Percentiles rank a stretch among this genome's conserved stretches.
Evolutionary conservation across 768 basidiomycete species (phyloP).

Genomic region (Dioszegia hungarica): DNA sequence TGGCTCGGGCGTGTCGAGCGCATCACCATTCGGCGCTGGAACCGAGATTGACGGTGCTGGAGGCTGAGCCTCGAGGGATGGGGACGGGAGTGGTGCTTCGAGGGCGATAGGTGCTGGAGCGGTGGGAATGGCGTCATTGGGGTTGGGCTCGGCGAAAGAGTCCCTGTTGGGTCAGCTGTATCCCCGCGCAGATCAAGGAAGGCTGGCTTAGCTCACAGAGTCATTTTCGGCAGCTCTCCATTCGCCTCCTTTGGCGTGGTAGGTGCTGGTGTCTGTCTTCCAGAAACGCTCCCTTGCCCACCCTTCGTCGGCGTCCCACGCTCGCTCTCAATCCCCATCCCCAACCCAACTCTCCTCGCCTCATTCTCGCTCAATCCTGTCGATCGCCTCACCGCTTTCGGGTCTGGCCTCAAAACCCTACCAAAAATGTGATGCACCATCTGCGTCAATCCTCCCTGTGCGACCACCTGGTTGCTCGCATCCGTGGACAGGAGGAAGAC

Average conservation of each 20-base stretch:
- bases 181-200: background rate
- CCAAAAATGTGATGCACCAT: slow-evolving; percentile 97
- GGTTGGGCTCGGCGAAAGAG: slow-evolving; percentile 46
- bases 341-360: slow-evolving; percentile 20
- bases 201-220: slow-evolving; percentile 28
- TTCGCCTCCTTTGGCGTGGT: slow-evolving; percentile 12
- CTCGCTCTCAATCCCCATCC: slow-evolving; percentile 10
- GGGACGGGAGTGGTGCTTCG: slow-evolving; percentile 1
- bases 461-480: slow-evolving; percentile 92
- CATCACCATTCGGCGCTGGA: slow-evolving; percentile 42
- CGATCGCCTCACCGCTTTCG: slow-evolving; percentile 13
- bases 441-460: slow-evolving; percentile 94
- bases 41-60: slow-evolving; percentile 33
- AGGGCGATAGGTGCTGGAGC: slow-evolving; percentile 26
- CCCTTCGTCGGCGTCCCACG: slow-evolving; percentile 3
- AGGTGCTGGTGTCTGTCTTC: slow-evolving; percentile 12
- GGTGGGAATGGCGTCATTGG: slow-evolving; percentile 46
- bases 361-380: slow-evolving; percentile 33
- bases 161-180: slow-evolving; percentile 26
- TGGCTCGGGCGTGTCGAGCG: slow-evolving; percentile 31
- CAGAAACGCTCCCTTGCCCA: background rate
- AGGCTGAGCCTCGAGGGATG: slow-evolving; percentile 2
- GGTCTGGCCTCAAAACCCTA: slow-evolving; percentile 51
- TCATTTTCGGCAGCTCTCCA: slow-evolving; percentile 21
- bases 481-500: slow-evolving; percentile 88